phyloP scores from a whole-genome alignment of 192 early-diverging fungal genomes.

The Gryganskiella cystojenkinii region DNA sequence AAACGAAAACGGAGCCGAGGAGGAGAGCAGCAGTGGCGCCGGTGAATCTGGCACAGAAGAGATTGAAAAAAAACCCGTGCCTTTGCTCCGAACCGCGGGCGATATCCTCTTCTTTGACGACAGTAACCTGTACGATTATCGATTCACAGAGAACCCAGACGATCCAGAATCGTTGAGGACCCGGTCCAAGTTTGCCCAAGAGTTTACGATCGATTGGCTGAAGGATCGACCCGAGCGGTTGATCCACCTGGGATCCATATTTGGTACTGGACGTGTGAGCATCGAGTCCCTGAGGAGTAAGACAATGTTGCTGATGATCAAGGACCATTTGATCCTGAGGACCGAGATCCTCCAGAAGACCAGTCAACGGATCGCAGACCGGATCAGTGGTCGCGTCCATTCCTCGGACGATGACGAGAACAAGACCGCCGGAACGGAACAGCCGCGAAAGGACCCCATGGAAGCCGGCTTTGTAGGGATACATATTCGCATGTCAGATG shows the following conservation, averaged over 20 bases:
- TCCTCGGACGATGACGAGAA: constrained; percentile 17
- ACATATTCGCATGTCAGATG: constrained; percentile 49
- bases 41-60: constrained; percentile 11
- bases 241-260: constrained; percentile 60
- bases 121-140: constrained; percentile 50
- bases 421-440: too few relatives aligned
- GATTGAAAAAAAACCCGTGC: not conserved
- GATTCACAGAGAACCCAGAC: constrained; percentile 57
- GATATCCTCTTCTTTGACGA: constrained; percentile 57
- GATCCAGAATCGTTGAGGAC: constrained; percentile 22
- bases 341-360: constrained; percentile 53
- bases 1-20: constrained; percentile 1
- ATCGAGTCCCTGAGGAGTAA: constrained; percentile 44
- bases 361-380: constrained; percentile 46
- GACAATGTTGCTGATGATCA: constrained; percentile 25
- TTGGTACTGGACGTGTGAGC: constrained; percentile 55
- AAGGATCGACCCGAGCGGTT: constrained; percentile 49
- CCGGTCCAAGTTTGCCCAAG: constrained; percentile 30
- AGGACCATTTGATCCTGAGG: constrained; percentile 28
- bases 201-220: constrained; percentile 54
- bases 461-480: constrained; percentile 39
- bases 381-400: constrained; percentile 53
- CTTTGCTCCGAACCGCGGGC: constrained; percentile 24
- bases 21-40: not conserved
- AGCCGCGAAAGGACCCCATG: not conserved